Evolutionary conservation across 306 rosid species (phyloP).

Genomic region (Begonia loranthoides): DNA sequence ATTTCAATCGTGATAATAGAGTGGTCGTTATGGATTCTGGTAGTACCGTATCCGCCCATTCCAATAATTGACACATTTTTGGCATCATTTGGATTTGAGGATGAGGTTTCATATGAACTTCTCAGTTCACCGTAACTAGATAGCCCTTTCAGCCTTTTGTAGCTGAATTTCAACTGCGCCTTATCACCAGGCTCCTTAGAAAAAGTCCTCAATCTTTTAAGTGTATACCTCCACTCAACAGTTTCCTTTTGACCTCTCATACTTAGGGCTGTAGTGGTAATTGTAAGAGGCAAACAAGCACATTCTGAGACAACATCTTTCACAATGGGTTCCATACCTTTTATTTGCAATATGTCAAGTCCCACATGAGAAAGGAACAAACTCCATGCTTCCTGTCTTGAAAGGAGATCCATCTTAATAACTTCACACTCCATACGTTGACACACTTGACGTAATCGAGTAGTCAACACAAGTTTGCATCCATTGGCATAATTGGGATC

Average conservation of each 20-base stretch:
- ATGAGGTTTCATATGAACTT: too few relatives aligned
- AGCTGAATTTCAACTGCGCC: neutral
- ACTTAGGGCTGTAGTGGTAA: neutral
- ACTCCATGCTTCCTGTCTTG: neutral
- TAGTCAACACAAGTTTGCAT: neutral
- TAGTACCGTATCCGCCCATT: too few relatives aligned
- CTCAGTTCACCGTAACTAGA: too few relatives aligned
- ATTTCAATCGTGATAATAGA: too few relatives aligned
- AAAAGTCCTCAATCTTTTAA: neutral
- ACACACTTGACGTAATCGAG: neutral
- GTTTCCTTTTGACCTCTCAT: neutral
- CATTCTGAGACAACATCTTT: neutral
- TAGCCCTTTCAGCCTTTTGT: too few relatives aligned
- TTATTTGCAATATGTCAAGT: neutral
- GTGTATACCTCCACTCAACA: neutral
- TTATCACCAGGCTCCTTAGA: neutral
- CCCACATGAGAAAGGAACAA: neutral
- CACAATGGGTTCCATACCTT: neutral
- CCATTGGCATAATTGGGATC: neutral
- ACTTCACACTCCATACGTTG: neutral
- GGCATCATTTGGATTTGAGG: too few relatives aligned
- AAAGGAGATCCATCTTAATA: neutral
- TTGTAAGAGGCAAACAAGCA: too few relatives aligned
- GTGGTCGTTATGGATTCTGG: too few relatives aligned
- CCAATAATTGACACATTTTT: too few relatives aligned